Evolutionary conservation across 2,329 filamentous ascomycete species (phyloP).

Genomic region (Claviceps fusiformis): DNA sequence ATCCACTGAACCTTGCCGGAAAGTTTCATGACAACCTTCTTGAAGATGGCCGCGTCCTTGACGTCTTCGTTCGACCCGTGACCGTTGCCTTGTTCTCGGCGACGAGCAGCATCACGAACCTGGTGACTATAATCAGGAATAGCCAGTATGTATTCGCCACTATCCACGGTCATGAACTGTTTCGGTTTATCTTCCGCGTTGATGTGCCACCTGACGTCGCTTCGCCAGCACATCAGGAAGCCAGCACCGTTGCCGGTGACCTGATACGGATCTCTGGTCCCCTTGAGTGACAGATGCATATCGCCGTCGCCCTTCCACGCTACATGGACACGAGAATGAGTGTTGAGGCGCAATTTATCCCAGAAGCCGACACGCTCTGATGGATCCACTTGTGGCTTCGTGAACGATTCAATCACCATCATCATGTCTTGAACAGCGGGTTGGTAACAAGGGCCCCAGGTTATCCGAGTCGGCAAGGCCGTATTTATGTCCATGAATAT

Average conservation of each 20-base stretch:
- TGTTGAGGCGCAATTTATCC: slow-evolving; percentile 92
- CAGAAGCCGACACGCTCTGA: slow-evolving; percentile 94
- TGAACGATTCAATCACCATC: slow-evolving; percentile 97
- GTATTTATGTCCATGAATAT: slow-evolving; percentile 90
- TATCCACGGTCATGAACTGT: slow-evolving; percentile 90
- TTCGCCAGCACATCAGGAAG: slow-evolving; percentile 97
- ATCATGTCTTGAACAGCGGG: slow-evolving; percentile 99
- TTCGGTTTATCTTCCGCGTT: slow-evolving; percentile 76
- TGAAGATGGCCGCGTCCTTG: slow-evolving; percentile 72
- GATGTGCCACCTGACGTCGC: slow-evolving; percentile 78
- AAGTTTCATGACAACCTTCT: slow-evolving; percentile 97
- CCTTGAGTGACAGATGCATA: slow-evolving; percentile 85
- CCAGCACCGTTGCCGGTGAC: slow-evolving; percentile 87
- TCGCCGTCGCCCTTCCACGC: slow-evolving; percentile 94
- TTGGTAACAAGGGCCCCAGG: slow-evolving; percentile 95
- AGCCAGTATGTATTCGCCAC: slow-evolving; percentile 86
- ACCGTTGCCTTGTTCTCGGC: slow-evolving; percentile 41
- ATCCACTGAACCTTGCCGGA: slow-evolving; percentile 93
- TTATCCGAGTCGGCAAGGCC: slow-evolving; percentile 78
- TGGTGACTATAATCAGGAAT: slow-evolving; percentile 88
- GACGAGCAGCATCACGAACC: slow-evolving; percentile 51
- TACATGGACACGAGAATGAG: slow-evolving; percentile 80
- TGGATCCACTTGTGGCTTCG: slow-evolving; percentile 84
- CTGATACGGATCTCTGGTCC: slow-evolving; percentile 80
- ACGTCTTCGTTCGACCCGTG: slow-evolving; percentile 48